Evolutionary conservation across 352 stramenopile genomes (phyloP).

Genomic region (Globisporangium spiculum): DNA sequence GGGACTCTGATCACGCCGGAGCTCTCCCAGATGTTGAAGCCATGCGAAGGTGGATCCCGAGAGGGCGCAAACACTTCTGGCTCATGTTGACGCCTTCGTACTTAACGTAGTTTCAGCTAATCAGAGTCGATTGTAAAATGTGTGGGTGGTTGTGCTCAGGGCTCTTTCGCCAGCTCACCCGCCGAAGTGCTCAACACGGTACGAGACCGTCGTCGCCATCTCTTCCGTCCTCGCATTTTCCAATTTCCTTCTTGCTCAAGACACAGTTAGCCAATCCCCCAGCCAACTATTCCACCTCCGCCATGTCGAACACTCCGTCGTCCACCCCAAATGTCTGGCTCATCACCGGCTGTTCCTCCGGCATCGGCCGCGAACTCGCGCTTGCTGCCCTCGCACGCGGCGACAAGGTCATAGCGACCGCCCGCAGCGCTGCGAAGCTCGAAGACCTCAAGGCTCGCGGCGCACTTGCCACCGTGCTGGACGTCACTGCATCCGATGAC

Average conservation of each 20-base stretch:
- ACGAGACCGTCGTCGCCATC: too few species aligned
- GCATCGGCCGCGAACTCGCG: constrained; percentile 19
- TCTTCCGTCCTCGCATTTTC: not conserved
- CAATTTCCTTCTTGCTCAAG: not conserved
- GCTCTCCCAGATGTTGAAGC: too few species aligned
- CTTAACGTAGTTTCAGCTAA: not conserved
- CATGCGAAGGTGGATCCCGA: not conserved
- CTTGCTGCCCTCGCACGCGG: constrained; percentile 29
- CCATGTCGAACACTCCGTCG: not conserved
- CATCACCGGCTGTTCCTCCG: constrained; percentile 22
- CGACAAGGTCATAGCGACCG: constrained; percentile 36
- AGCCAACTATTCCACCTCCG: not conserved
- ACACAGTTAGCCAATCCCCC: not conserved
- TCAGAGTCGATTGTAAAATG: not conserved
- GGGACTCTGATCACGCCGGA: too few species aligned
- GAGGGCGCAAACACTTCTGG: not conserved
- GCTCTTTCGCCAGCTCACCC: too few species aligned
- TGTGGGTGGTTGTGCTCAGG: too few species aligned
- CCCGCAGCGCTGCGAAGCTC: constrained; percentile 26
- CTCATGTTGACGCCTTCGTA: not conserved
- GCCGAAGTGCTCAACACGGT: too few species aligned
- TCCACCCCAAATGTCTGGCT: constrained; percentile 9
- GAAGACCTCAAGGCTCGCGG: constrained; percentile 27
- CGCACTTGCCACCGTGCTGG: constrained; percentile 24
- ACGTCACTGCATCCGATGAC: too few species aligned